These are phyloP conservation scores for Lasiodiplodia sp. DNA, from an alignment of 2,329 filamentous ascomycete genomes.

Conservation along the genomic window DNA sequence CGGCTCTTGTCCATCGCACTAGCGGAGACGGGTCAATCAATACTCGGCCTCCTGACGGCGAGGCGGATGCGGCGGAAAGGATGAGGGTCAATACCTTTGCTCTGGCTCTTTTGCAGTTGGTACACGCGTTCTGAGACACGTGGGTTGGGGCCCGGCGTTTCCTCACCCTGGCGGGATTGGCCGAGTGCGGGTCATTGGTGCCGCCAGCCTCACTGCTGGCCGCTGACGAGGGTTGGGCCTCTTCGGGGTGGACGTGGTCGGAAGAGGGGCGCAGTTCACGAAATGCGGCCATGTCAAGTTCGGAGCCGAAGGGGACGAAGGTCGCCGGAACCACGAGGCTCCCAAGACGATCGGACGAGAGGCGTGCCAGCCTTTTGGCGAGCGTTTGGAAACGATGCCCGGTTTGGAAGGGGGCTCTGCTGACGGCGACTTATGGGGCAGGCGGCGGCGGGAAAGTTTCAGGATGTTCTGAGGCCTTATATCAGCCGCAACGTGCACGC, in stretches of 20 bases:
- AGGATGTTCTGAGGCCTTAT: constrained; percentile 14
- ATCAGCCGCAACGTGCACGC: constrained; percentile 26
- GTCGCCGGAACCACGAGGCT: background rate
- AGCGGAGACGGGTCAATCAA: background rate
- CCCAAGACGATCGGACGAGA: constrained; percentile 8
- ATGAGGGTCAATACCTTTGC: constrained; percentile 36
- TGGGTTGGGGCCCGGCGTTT: constrained; percentile 34
- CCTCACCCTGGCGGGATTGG: constrained; percentile 22
- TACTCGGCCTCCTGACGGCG: background rate
- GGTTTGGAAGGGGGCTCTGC: background rate
- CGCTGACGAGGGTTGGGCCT: constrained; percentile 22
- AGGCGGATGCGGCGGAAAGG: background rate
- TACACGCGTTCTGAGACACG: constrained; percentile 41
- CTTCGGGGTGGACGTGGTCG: constrained; percentile 22
- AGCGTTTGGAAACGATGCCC: background rate
- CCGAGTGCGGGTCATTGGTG: constrained; percentile 7
- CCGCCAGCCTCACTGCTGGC: constrained; percentile 26
- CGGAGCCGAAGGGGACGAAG: background rate
- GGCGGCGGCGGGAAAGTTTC: constrained; percentile 3
- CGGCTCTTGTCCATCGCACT: constrained; percentile 40
- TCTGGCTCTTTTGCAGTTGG: constrained; percentile 39
- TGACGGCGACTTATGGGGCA: constrained; percentile 13
- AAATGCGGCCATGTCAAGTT: constrained; percentile 32
- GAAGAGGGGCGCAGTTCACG: constrained; percentile 32
- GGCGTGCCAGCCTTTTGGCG: background rate